Evolutionary conservation across 2,329 filamentous ascomycete genomes (phyloP).

Genomic region (Paramyrothecium roridum): DNA sequence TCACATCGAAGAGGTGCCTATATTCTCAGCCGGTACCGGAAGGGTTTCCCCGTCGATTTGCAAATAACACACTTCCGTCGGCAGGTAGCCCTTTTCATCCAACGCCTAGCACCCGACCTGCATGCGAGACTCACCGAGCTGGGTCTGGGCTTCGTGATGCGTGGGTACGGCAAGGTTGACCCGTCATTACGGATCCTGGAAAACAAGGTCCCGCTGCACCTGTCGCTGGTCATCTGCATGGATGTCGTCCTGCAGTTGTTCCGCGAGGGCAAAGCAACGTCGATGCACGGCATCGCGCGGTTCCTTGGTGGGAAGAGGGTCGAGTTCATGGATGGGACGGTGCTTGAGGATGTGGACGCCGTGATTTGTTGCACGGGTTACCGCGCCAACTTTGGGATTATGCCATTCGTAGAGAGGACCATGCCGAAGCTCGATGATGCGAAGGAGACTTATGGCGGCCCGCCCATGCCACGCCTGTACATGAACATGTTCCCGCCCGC

Average conservation of each 20-base stretch:
- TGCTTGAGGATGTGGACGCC: conserved; percentile 19
- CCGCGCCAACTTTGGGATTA: conserved; percentile 4
- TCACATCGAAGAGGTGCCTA: conserved; percentile 32
- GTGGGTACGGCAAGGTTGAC: conserved; percentile 15
- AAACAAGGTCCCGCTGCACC: conserved; percentile 18
- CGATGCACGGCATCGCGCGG: conserved; percentile 20
- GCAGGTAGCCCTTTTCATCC: conserved; percentile 19
- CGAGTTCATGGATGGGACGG: conserved; percentile 19
- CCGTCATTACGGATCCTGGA: conserved; percentile 23
- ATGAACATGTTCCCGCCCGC: conserved; percentile 36
- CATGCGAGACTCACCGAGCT: conserved; percentile 1
- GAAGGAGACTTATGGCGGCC: conserved; percentile 20
- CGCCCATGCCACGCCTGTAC: conserved; percentile 28
- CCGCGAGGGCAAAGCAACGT: conserved; percentile 18
- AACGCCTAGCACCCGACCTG: conserved; percentile 5
- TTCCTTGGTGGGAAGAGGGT: conserved; percentile 17
- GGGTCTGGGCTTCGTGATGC: conserved; percentile 1
- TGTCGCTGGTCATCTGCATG: conserved; percentile 18
- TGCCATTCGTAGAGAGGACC: conserved; percentile 17
- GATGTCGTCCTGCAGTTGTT: conserved; percentile 14
- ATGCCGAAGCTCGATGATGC: conserved; percentile 7
- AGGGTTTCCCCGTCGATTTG: conserved; percentile 13
- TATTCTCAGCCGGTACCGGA: conserved; percentile 25
- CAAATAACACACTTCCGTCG: conserved; percentile 11
- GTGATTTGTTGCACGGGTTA: conserved; percentile 27